These are phyloP conservation scores for Usnea hakonensis DNA, from an alignment of 495 filamentous ascomycete genomes.

Conservation along the genomic window DNA sequence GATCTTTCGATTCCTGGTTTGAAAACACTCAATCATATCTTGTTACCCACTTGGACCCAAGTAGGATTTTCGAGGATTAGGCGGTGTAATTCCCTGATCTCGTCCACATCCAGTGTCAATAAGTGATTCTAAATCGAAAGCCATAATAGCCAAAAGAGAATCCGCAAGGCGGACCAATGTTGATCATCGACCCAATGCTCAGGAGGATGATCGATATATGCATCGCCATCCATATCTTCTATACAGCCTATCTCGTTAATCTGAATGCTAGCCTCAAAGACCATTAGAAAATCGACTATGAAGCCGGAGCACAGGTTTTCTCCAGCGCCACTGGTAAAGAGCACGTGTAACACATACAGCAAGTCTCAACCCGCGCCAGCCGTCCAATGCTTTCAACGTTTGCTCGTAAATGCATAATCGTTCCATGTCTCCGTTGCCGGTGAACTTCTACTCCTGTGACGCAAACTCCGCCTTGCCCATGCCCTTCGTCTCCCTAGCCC, in stretches of 20 bases:
- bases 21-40: background rate
- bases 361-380: background rate
- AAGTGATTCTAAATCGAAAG: no score
- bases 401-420: background rate
- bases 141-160: no score
- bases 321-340: background rate
- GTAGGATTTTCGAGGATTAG: background rate
- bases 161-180: no score
- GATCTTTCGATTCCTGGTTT: background rate
- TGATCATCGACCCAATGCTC: no score
- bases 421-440: background rate
- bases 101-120: background rate
- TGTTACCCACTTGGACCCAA: background rate
- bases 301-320: background rate
- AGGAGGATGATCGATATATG: background rate
- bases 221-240: background rate
- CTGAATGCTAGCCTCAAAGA: background rate
- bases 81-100: background rate
- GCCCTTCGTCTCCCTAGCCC: conserved; percentile 36
- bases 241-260: background rate
- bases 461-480: background rate
- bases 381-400: background rate
- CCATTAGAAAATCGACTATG: background rate
- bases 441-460: background rate
- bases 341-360: background rate